Conservation (phyloP, 805 yeast genomes). For the Yamadazyma phyllophila region DNA sequence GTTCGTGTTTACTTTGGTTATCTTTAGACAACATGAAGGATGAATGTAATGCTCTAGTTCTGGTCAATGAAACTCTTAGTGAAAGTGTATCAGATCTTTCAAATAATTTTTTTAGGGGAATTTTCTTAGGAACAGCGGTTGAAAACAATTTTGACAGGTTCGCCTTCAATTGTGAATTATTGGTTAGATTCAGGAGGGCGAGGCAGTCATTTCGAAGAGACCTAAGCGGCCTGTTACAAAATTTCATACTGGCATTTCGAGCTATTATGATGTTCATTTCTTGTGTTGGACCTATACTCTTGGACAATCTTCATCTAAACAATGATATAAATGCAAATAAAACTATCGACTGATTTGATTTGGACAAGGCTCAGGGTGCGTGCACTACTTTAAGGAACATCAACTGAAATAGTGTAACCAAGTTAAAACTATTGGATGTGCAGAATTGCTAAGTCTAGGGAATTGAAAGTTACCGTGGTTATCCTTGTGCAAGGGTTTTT, state of each 20-base stretch:
- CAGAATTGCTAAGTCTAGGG: no score
- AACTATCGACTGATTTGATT: neutral
- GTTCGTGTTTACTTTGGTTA: neutral
- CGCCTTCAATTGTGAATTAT: conserved; percentile 3
- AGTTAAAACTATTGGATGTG: no score
- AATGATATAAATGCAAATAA: neutral
- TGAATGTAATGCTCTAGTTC: neutral
- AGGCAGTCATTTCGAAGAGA: neutral
- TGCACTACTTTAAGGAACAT: neutral
- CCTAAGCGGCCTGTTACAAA: neutral
- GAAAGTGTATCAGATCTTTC: neutral
- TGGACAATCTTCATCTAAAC: neutral
- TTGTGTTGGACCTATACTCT: neutral
- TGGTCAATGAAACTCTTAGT: neutral
- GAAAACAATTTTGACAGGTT: conserved; percentile 4
- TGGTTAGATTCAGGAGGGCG: neutral
- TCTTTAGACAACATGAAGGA: neutral
- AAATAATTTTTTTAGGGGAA: conserved; percentile 1
- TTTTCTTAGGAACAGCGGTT: neutral
- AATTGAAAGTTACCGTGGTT: no score
- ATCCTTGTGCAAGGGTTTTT: no score
- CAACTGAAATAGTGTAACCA: no score
- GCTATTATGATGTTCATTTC: neutral
- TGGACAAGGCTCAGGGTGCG: neutral
- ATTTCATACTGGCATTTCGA: neutral